phyloP scores from a whole-genome alignment of 163 green algal genomes.

The Botryococcus braunii region DNA sequence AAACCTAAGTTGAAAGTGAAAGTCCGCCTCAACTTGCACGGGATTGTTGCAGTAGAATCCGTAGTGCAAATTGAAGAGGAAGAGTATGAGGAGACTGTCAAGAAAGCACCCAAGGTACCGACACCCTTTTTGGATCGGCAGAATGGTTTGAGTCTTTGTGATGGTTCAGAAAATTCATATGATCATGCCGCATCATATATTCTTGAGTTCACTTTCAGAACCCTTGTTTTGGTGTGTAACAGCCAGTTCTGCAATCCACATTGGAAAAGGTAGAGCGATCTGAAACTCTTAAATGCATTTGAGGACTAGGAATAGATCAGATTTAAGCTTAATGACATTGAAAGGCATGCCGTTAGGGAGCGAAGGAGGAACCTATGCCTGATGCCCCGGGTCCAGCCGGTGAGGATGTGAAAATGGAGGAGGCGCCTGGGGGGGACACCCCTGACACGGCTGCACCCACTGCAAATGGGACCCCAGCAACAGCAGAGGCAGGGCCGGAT shows the following conservation, averaged over 20 bases:
- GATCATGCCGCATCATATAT: background rate
- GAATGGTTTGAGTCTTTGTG: no score
- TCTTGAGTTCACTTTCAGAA: background rate
- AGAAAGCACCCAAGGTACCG: conserved; percentile 17
- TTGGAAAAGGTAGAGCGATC: no score
- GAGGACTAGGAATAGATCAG: no score
- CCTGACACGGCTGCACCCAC: background rate
- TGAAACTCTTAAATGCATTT: no score
- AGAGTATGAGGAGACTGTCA: conserved; percentile 65
- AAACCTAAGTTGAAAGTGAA: conserved; percentile 86
- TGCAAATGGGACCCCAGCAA: background rate
- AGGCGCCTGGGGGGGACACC: background rate
- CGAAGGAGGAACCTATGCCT: conserved; percentile 13
- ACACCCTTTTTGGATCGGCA: no score
- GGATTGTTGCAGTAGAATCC: conserved; percentile 67
- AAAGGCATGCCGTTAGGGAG: no score
- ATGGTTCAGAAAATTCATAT: background rate
- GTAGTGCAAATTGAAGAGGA: conserved; percentile 71
- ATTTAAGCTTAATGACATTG: no score
- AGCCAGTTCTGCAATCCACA: no score
- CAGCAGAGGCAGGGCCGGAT: conserved; percentile 3
- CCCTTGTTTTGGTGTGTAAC: no score
- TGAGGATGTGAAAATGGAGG: background rate
- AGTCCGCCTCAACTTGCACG: conserved; percentile 85
- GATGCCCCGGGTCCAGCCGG: background rate